Evolutionary conservation across 2,329 filamentous ascomycete genomes (phyloP).

Genomic region (Neonectria magnoliae): DNA sequence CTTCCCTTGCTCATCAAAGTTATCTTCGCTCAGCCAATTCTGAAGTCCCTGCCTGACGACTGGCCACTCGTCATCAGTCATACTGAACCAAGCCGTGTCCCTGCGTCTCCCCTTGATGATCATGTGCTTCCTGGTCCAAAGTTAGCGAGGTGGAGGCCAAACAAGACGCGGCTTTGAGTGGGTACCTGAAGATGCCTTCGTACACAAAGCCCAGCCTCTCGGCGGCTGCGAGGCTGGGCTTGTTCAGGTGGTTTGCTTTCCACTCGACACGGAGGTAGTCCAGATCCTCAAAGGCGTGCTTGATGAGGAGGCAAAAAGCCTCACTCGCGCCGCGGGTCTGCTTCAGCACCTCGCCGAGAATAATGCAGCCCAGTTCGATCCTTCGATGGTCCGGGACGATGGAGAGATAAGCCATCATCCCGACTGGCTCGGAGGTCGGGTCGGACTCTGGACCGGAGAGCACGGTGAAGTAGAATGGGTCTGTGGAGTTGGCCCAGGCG

Average conservation of each 20-base stretch:
- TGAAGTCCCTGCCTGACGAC: slow-evolving; percentile 57
- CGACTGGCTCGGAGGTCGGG: slow-evolving; percentile 49
- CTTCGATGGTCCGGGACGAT: slow-evolving; percentile 58
- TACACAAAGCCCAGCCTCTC: slow-evolving; percentile 65
- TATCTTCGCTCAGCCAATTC: slow-evolving; percentile 62
- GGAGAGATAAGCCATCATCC: slow-evolving; percentile 56
- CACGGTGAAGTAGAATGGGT: slow-evolving; percentile 57
- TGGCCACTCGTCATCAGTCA: slow-evolving; percentile 69
- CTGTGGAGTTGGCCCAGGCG: slow-evolving; percentile 40
- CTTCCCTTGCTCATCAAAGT: slow-evolving; percentile 64
- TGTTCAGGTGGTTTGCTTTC: slow-evolving; percentile 70
- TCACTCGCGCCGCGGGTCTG: slow-evolving; percentile 67
- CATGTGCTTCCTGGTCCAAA: slow-evolving; percentile 60
- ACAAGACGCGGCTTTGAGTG: not conserved
- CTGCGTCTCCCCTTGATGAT: slow-evolving; percentile 65
- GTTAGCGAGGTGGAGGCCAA: not conserved
- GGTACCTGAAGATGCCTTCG: slow-evolving; percentile 67
- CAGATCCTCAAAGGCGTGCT: slow-evolving; percentile 62
- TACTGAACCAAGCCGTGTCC: slow-evolving; percentile 70
- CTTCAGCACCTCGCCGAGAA: slow-evolving; percentile 61
- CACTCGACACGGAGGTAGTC: slow-evolving; percentile 69
- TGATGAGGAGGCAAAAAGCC: slow-evolving; percentile 64
- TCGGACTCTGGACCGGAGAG: slow-evolving; percentile 45
- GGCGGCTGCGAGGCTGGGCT: slow-evolving; percentile 63
- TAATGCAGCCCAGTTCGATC: slow-evolving; percentile 67